Percentiles rank a stretch among this genome's conserved stretches.
phyloP scores from a whole-genome alignment of 805 yeast genomes.

The Saccharomyces kudriavzevii region DNA sequence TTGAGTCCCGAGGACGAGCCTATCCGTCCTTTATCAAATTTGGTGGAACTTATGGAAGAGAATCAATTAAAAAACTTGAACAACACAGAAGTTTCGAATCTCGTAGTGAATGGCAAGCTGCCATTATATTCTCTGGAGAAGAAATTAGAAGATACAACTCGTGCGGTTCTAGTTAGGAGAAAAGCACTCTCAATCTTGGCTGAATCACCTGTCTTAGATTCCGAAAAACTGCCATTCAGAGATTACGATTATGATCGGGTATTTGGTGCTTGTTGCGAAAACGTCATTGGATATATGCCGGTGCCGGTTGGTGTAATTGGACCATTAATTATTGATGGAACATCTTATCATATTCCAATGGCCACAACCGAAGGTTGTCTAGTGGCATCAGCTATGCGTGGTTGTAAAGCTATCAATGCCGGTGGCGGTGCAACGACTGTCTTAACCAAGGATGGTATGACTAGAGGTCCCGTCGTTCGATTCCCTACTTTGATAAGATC shows the following conservation, averaged over 20 bases:
- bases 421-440: conserved; percentile 96
- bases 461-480: conserved; percentile 96
- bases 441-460: conserved; percentile 94
- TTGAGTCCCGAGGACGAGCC: conserved; percentile 22
- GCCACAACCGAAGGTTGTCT: conserved; percentile 99
- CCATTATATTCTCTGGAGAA: conserved; percentile 94
- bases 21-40: conserved; percentile 52
- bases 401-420: conserved; percentile 93
- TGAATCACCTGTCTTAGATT: conserved; percentile 68
- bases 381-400: conserved; percentile 98
- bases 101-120: conserved; percentile 67
- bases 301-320: conserved; percentile 98
- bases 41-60: conserved; percentile 52
- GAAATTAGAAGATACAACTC: conserved; percentile 74
- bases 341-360: conserved; percentile 88
- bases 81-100: conserved; percentile 64
- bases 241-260: conserved; percentile 91
- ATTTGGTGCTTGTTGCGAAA: conserved; percentile 98
- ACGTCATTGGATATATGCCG: conserved; percentile 94
- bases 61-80: conserved; percentile 61
- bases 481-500: conserved; percentile 79
- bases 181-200: conserved; percentile 81
- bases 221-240: conserved; percentile 66
- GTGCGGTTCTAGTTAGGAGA: conserved; percentile 93
- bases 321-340: conserved; percentile 85